Evolutionary conservation across 192 early-diverging fungal genomes (phyloP).

Genomic region (Gryganskiella cystojenkinii): DNA sequence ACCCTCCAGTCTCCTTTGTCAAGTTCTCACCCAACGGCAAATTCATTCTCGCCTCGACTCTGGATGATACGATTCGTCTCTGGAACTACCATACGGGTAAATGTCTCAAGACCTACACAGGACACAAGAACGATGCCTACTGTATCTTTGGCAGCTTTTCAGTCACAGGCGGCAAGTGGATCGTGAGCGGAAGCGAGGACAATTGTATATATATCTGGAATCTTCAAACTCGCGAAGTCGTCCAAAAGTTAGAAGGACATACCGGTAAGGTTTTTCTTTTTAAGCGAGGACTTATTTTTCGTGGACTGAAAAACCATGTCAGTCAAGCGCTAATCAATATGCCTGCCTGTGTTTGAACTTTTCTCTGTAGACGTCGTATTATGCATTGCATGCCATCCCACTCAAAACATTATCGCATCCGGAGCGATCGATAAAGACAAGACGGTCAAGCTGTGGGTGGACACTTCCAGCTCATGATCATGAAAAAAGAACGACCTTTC

Average conservation of each 20-base stretch:
- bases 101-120: slow-evolving; percentile 92
- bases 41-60: slow-evolving; percentile 93
- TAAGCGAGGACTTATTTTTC: too few relatives aligned
- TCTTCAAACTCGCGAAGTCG: slow-evolving; percentile 93
- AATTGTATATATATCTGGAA: slow-evolving; percentile 96
- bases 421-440: slow-evolving; percentile 91
- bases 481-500: too few relatives aligned
- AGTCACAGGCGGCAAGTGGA: slow-evolving; percentile 93
- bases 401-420: slow-evolving; percentile 93
- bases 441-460: slow-evolving; percentile 87
- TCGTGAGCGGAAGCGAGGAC: slow-evolving; percentile 96
- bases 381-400: slow-evolving; percentile 94
- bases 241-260: slow-evolving; percentile 93
- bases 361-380: slow-evolving; percentile 79
- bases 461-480: slow-evolving; percentile 45
- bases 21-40: slow-evolving; percentile 99
- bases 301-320: too few relatives aligned
- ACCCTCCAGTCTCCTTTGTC: slow-evolving; percentile 93
- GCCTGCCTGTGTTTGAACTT: too few relatives aligned
- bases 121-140: slow-evolving; percentile 90
- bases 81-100: slow-evolving; percentile 95
- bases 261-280: slow-evolving; percentile 68
- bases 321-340: too few relatives aligned
- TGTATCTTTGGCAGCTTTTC: slow-evolving; percentile 95
- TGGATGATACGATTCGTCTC: slow-evolving; percentile 91